Conservation (phyloP, 1,284 basidiomycete species). For the Leccinum insolens region DNA sequence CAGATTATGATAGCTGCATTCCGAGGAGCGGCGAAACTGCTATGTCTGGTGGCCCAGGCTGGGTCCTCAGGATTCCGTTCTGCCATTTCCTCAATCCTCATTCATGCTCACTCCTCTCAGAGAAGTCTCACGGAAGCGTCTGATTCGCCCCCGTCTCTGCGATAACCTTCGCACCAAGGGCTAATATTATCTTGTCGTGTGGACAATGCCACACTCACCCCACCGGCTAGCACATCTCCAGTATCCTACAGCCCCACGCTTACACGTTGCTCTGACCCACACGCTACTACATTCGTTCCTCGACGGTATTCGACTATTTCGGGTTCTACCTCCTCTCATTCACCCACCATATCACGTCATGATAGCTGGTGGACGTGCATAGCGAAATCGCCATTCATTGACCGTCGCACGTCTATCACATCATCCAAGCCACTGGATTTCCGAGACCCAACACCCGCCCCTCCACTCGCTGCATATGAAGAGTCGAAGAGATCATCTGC, state of each 20-base stretch:
- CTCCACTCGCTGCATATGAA: slow-evolving; percentile 58
- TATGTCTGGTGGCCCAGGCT: slow-evolving; percentile 29
- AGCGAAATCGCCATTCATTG: slow-evolving; percentile 44
- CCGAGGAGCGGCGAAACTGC: slow-evolving; percentile 32
- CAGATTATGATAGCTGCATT: slow-evolving; percentile 39
- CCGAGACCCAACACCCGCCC: slow-evolving; percentile 73
- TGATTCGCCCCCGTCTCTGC: slow-evolving; percentile 29
- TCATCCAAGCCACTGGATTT: slow-evolving; percentile 60
- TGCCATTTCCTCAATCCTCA: slow-evolving; percentile 31
- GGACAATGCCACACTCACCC: slow-evolving; percentile 16
- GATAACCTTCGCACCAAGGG: slow-evolving; percentile 28
- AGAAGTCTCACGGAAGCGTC: slow-evolving; percentile 31
- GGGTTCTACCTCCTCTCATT: slow-evolving; percentile 34
- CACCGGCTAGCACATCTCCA: slow-evolving; percentile 10
- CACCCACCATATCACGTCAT: slow-evolving; percentile 39
- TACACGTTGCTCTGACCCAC: slow-evolving; percentile 18
- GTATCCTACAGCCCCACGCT: slow-evolving; percentile 18
- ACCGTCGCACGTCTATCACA: slow-evolving; percentile 39
- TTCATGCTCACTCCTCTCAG: slow-evolving; percentile 31
- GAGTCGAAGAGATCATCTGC: slow-evolving; percentile 46
- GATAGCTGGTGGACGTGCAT: slow-evolving; percentile 53
- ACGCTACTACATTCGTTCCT: slow-evolving; percentile 6
- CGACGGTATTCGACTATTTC: slow-evolving; percentile 19
- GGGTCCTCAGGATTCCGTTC: slow-evolving; percentile 29
- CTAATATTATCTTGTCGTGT: slow-evolving; percentile 31